Conservation (phyloP, 139 green algal genomes). For the Micromonas commoda region DNA sequence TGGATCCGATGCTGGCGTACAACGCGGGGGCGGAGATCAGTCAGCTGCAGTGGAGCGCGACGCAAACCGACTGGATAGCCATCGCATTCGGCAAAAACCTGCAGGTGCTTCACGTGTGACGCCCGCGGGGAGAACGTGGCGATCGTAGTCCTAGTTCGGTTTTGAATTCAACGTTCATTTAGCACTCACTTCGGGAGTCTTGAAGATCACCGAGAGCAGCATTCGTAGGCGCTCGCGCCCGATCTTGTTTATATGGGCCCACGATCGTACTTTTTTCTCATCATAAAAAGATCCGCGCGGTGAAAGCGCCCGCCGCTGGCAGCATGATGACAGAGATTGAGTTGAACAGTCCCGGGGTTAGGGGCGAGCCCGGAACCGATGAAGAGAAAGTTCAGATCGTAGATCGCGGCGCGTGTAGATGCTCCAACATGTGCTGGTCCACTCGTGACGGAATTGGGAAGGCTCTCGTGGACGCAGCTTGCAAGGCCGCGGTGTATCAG, state of each 20-base stretch:
- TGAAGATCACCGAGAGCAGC: neutral
- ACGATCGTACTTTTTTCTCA: neutral
- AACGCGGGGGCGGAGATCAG: constrained; percentile 79
- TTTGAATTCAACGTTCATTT: neutral
- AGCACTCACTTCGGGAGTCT: neutral
- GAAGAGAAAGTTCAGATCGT: too few species aligned
- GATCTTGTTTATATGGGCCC: neutral
- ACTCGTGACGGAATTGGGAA: neutral
- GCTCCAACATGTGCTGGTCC: neutral
- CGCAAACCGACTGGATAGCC: constrained; percentile 82
- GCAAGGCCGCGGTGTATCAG: neutral
- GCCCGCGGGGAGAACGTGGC: neutral
- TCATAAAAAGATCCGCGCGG: neutral
- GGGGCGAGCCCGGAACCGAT: too few species aligned
- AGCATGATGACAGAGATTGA: too few species aligned
- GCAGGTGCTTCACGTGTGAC: constrained; percentile 87
- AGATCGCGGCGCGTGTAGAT: neutral
- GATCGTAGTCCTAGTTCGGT: neutral
- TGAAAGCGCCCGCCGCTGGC: too few species aligned
- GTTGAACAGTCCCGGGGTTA: too few species aligned
- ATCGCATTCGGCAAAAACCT: constrained; percentile 80
- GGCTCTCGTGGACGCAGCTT: neutral
- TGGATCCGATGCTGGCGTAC: constrained; percentile 93
- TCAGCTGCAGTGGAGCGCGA: constrained; percentile 80
- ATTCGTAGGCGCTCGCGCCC: neutral